A percentile compares a stretch with the other conserved stretches of the same genome.
Conservation (phyloP, 2,329 filamentous ascomycete genomes). For the Colletotrichum navitas region DNA sequence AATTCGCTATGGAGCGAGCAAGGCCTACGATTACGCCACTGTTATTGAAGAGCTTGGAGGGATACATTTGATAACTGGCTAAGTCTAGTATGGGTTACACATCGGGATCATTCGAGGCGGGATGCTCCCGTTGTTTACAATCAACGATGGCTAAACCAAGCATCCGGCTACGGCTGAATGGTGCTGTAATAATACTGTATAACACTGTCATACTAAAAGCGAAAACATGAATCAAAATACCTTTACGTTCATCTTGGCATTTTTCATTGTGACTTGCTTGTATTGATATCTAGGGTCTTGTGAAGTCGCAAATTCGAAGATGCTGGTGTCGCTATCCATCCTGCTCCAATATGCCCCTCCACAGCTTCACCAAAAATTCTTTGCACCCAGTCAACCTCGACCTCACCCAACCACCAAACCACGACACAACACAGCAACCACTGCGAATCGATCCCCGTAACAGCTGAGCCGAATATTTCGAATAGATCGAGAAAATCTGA, state of each 20-base stretch:
- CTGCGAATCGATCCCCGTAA: neutral
- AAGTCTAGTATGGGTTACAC: neutral
- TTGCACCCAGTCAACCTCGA: slow-evolving; percentile 26
- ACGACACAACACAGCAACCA: neutral
- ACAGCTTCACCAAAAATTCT: slow-evolving; percentile 42
- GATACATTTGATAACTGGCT: too few relatives aligned
- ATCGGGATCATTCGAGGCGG: neutral
- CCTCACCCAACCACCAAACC: slow-evolving; percentile 23
- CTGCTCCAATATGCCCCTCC: slow-evolving; percentile 38
- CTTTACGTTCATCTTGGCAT: too few relatives aligned
- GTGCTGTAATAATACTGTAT: slow-evolving; percentile 19
- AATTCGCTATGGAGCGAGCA: neutral
- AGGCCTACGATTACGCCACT: neutral
- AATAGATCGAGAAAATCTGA: neutral
- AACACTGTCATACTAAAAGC: slow-evolving; percentile 11
- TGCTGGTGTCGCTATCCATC: slow-evolving; percentile 1
- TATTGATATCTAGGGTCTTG: neutral
- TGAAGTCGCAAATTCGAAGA: neutral
- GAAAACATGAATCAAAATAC: neutral
- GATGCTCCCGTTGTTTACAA: neutral
- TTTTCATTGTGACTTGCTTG: neutral
- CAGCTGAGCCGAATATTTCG: neutral
- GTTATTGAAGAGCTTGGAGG: neutral
- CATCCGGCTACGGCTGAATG: neutral
- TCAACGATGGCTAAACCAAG: neutral